phyloP scores from a whole-genome alignment of 2,329 filamentous ascomycete species.

The Periconia digitata region DNA sequence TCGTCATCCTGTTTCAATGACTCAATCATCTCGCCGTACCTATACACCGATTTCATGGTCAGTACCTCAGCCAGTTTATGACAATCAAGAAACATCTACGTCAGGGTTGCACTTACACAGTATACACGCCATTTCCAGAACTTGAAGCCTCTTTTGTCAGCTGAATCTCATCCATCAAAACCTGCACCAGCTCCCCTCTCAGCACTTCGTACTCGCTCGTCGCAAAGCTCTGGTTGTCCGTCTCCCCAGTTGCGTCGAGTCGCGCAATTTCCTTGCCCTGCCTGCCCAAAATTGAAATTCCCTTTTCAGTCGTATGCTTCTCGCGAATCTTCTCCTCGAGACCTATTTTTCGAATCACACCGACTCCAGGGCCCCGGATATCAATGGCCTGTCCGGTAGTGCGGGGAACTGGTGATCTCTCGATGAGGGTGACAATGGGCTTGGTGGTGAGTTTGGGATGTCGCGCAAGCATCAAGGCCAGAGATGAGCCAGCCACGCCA shows the following conservation, averaged over 20 bases:
- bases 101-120: not conserved
- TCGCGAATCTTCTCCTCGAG: constrained; percentile 47
- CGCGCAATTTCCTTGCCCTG: constrained; percentile 25
- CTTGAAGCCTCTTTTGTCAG: constrained; percentile 20
- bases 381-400: constrained; percentile 57
- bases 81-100: not conserved
- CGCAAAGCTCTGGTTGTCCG: constrained; percentile 42
- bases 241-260: constrained; percentile 42
- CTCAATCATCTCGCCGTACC: constrained; percentile 36
- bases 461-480: constrained; percentile 56
- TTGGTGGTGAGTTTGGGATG: constrained; percentile 22
- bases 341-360: constrained; percentile 56
- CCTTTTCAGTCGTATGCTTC: constrained; percentile 51
- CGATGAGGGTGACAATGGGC: constrained; percentile 43
- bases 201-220: constrained; percentile 64
- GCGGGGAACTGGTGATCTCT: constrained; percentile 47
- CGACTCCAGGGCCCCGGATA: constrained; percentile 54
- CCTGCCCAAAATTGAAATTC: constrained; percentile 45
- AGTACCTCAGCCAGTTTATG: not conserved
- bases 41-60: constrained; percentile 35
- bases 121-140: not conserved
- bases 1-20: constrained; percentile 33
- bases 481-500: constrained; percentile 38
- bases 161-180: constrained; percentile 35
- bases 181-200: constrained; percentile 56